A percentile compares a stretch with the other conserved stretches of the same genome.
Evolutionary conservation across 208 protist species (phyloP).

Genomic region (Crithidia acanthocephali): DNA sequence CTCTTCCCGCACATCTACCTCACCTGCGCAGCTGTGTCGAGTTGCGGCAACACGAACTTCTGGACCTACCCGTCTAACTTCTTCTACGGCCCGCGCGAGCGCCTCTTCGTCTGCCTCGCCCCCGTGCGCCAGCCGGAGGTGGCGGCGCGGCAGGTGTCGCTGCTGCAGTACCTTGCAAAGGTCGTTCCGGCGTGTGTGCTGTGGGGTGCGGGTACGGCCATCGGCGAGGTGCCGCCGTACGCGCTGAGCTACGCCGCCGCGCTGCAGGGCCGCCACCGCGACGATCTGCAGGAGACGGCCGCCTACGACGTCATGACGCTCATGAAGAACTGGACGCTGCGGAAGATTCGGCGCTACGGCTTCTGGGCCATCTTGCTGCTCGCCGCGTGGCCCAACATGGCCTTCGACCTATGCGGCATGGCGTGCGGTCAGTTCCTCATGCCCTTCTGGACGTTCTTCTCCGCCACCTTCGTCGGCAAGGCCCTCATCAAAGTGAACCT

Average conservation of each 20-base stretch:
- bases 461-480: constrained; percentile 96
- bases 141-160: constrained; percentile 14
- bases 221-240: constrained; percentile 98
- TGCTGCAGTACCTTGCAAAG: constrained; percentile 63
- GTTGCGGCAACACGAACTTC: constrained; percentile 88
- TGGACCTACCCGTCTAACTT: constrained; percentile 88
- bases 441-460: constrained; percentile 97
- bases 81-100: constrained; percentile 78
- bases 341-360: constrained; percentile 85
- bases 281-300: constrained; percentile 38
- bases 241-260: constrained; percentile 92
- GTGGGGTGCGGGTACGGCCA: constrained; percentile 96
- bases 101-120: constrained; percentile 70
- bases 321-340: constrained; percentile 83
- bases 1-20: constrained; percentile 96
- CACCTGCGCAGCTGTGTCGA: constrained; percentile 81
- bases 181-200: constrained; percentile 86
- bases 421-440: constrained; percentile 96
- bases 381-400: constrained; percentile 96
- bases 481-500: constrained; percentile 92
- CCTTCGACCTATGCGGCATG: constrained; percentile 97
- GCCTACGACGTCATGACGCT: constrained; percentile 69
- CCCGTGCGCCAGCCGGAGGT: constrained; percentile 18
- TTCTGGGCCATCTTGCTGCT: constrained; percentile 96
- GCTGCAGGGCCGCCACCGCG: constrained; percentile 58